Conservation (phyloP, 192 early-diverging fungal species). For the Phycomyces blakesleeanus region DNA sequence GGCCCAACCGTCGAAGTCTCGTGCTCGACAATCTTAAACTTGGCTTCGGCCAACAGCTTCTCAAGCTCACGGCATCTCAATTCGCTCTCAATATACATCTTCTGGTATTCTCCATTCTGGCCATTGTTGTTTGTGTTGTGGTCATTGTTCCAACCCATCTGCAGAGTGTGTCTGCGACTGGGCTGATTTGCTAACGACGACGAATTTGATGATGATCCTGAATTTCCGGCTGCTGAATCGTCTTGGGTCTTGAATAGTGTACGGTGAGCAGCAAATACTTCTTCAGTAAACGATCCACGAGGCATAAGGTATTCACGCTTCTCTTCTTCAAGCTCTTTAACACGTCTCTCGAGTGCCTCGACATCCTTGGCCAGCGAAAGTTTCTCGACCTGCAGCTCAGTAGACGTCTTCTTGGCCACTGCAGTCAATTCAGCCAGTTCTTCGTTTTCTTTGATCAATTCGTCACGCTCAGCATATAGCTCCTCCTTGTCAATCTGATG, state of each 20-base stretch:
- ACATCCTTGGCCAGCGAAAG: constrained; percentile 16
- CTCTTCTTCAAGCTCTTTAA: constrained; percentile 26
- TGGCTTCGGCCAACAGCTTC: constrained; percentile 37
- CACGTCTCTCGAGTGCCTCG: constrained; percentile 3
- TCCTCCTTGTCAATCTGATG: constrained; percentile 32
- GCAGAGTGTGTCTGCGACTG: constrained; percentile 32
- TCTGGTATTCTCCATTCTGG: constrained; percentile 24
- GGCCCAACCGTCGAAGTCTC: constrained; percentile 14
- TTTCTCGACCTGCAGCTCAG: constrained; percentile 37
- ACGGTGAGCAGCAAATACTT: constrained; percentile 28
- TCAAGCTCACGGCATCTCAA: constrained; percentile 38
- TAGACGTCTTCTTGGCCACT: constrained; percentile 30
- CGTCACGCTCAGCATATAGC: constrained; percentile 16
- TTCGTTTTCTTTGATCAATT: constrained; percentile 23
- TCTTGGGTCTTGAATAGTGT: constrained; percentile 12
- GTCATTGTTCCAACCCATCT: constrained; percentile 8
- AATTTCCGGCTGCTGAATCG: background rate
- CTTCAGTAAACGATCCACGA: constrained; percentile 26
- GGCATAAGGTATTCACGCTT: constrained; percentile 28
- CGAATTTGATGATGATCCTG: too few species aligned
- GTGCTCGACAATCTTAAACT: constrained; percentile 32
- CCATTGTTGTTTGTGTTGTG: background rate
- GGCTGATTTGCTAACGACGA: too few species aligned
- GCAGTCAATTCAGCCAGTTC: constrained; percentile 20
- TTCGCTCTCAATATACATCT: constrained; percentile 33